Evolutionary conservation across 257 asterid genomes (phyloP).

Genomic region (Solanum rostratum): DNA sequence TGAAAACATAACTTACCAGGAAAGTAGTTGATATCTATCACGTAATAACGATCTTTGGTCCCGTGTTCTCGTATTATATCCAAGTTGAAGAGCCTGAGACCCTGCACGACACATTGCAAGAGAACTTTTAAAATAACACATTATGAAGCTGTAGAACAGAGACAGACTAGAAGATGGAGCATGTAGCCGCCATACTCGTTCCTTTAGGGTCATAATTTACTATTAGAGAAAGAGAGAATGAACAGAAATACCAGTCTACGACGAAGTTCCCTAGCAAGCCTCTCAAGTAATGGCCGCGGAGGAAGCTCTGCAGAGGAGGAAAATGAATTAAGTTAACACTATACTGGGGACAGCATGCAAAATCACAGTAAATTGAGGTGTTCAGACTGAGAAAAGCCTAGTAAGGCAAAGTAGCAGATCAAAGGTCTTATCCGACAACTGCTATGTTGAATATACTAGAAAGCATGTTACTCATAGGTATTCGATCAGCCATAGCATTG

Average conservation of each 20-base stretch:
- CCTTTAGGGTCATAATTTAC: background rate
- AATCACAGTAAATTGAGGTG: background rate
- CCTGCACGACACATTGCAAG: conserved; percentile 23
- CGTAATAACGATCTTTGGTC: conserved; percentile 59
- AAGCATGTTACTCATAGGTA: background rate
- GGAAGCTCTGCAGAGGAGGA: conserved; percentile 63
- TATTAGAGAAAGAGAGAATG: background rate
- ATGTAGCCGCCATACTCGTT: background rate
- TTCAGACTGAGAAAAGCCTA: background rate
- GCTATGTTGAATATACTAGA: background rate
- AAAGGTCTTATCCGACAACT: background rate
- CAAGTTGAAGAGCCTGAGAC: conserved; percentile 84
- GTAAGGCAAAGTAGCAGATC: background rate
- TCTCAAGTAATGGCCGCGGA: conserved; percentile 82
- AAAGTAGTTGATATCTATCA: conserved; percentile 86
- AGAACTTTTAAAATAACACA: background rate
- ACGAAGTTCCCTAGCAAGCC: conserved; percentile 74
- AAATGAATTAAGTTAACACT: background rate
- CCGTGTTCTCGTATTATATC: conserved; percentile 89
- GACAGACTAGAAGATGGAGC: background rate
- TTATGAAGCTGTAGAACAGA: background rate
- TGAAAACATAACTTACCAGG: conserved; percentile 44
- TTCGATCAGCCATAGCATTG: background rate
- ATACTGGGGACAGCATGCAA: background rate
- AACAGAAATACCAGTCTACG: conserved; percentile 51